Evolutionary conservation across 108 stramenopile genomes (phyloP), one percentile per base, ranked within the genome.

Genomic region (Cyclotella baltica): DNA sequence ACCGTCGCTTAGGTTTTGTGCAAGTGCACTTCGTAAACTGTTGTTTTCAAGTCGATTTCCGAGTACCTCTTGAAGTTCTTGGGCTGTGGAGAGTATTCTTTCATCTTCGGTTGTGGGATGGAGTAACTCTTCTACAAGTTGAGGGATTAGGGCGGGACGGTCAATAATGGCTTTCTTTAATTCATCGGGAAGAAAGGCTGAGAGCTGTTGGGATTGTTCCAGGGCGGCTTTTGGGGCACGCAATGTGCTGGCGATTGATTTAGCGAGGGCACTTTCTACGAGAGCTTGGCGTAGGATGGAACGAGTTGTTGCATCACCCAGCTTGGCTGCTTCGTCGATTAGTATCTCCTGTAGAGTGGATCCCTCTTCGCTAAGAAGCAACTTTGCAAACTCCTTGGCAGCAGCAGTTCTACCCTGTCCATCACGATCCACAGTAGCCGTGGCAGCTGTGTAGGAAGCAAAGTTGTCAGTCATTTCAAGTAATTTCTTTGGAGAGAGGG

Each of bases 381-480:
- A 81, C 70, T 89, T 89, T 15, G 81, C 77, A 50, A 92, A 89
- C 65, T 92, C 92, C 38, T 79, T 62, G n/a, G 83, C 87, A 20
- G 89, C 89, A 19, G 81, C 85, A 10, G 82, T 71, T 67, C 87
- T 83, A 1, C 89, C 89, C 30, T 62, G 73, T 27, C 91, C 91
- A 40, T 88, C 89, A 9, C 85, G 81, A 67, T 90, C 92, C 0
- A 89, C 89, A 62, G 87, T 72, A 27, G 81, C 87, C 13, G 92
- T 92, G 28, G 93, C 88, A 11, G 93, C 86, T 6, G 93, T 90
- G 83, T 94, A 94, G 13, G 87, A 88, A n/a, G 90, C 81, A 70
- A 94, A 94, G 43, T 91, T 91, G 56, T 92, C 89, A 0, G 89
- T 84, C 89, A 94, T 87, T 80, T 94, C 93, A n/a, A 92, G 11